These are phyloP conservation scores for Candida frijolesensis DNA, from an alignment of 1,139 yeast species.

Conservation along the genomic window DNA sequence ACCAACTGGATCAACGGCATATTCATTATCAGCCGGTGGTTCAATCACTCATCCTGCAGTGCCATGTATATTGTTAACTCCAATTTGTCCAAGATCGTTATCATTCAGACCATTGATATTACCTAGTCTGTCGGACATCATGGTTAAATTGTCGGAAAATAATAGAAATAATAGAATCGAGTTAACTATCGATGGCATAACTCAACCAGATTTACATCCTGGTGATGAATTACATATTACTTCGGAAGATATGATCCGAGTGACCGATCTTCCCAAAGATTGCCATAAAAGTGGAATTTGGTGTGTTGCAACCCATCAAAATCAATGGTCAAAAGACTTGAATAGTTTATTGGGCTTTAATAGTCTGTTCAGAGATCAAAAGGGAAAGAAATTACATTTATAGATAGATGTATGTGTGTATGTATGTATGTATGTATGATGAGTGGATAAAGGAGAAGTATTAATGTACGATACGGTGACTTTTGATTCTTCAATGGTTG, in stretches of 20 bases:
- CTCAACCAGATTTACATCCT: conserved; percentile 63
- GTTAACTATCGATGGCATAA: conserved; percentile 79
- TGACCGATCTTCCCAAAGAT: conserved; percentile 20
- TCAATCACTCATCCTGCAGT: conserved; percentile 90
- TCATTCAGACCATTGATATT: conserved; percentile 84
- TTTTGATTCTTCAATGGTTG: too few relatives aligned
- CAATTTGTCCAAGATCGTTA: conserved; percentile 86
- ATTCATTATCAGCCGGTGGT: conserved; percentile 88
- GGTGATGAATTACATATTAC: conserved; percentile 82
- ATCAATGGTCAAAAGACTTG: conserved; percentile 90
- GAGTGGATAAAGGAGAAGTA: background rate
- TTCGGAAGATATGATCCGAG: conserved; percentile 19
- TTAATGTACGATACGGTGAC: too few relatives aligned
- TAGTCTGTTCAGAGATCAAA: conserved; percentile 58
- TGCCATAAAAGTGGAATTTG: conserved; percentile 73
- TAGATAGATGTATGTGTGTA: conserved; percentile 5
- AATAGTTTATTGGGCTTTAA: conserved; percentile 89
- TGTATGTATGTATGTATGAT: background rate
- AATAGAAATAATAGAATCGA: conserved; percentile 49
- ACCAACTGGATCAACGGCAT: conserved; percentile 96
- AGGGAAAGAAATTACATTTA: conserved; percentile 14
- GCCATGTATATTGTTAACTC: conserved; percentile 79
- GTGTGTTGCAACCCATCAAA: conserved; percentile 80
- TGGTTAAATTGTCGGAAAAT: conserved; percentile 60
- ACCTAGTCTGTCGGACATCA: conserved; percentile 72